These are phyloP conservation scores for Tuber microsphaerosporum DNA, from an alignment of 495 filamentous ascomycete species.

Conservation along the genomic window DNA sequence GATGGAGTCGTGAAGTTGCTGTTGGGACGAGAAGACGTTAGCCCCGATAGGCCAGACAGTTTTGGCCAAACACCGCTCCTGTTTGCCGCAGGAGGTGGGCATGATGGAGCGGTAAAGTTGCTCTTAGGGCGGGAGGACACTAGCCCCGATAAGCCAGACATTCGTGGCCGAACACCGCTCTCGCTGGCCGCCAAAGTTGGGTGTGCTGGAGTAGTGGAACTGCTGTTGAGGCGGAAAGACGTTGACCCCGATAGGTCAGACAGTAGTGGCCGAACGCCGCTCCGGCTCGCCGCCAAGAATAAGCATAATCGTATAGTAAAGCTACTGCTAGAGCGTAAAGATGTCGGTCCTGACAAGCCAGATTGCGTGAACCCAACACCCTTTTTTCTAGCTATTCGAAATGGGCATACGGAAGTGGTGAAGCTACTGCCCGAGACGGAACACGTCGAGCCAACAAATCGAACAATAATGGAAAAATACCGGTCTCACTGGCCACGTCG, in stretches of 20 bases:
- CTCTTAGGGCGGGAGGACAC: no score
- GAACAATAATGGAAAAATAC: neutral
- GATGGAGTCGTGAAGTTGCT: neutral
- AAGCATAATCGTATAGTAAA: neutral
- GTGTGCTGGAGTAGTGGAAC: neutral
- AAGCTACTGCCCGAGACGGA: neutral
- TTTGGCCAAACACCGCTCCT: no score
- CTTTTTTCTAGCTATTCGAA: neutral
- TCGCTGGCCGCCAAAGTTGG: no score
- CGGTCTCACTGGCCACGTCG: neutral
- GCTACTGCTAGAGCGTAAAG: neutral
- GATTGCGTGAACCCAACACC: neutral
- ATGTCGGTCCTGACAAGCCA: neutral
- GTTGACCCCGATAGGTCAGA: neutral
- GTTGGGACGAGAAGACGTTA: neutral
- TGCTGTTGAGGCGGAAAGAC: neutral
- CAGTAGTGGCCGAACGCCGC: no score
- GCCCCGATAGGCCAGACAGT: neutral
- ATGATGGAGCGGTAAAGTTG: no score
- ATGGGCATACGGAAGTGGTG: neutral
- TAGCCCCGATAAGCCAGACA: no score
- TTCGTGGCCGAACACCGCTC: no score
- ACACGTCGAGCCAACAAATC: neutral
- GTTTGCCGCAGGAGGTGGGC: no score
- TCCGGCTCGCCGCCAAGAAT: neutral